Evolutionary conservation across 2,329 filamentous ascomycete genomes (phyloP).

Genomic region (Pyricularia pennisetigena): DNA sequence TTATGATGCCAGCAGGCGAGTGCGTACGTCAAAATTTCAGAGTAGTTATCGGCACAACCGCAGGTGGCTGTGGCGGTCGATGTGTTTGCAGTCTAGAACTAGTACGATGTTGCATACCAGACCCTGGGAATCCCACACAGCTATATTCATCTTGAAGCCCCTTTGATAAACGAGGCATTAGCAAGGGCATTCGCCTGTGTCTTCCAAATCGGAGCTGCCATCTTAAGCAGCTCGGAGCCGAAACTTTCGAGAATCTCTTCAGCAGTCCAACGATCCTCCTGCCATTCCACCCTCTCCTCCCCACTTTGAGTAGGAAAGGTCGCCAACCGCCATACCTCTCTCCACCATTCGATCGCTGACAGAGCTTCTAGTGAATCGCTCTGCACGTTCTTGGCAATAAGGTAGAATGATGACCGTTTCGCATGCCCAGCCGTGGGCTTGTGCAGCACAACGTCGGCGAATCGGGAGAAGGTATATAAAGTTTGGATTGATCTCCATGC

Average conservation of each 20-base stretch:
- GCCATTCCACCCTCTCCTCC: slow-evolving; percentile 6
- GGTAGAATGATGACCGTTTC: slow-evolving; percentile 40
- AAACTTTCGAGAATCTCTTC: slow-evolving; percentile 23
- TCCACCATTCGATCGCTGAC: slow-evolving; percentile 28
- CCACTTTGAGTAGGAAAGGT: slow-evolving; percentile 26
- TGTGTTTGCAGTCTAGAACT: too few species aligned
- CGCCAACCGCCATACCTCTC: slow-evolving; percentile 24
- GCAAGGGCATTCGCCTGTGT: slow-evolving; percentile 20
- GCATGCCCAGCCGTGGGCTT: slow-evolving; percentile 32
- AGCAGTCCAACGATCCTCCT: slow-evolving; percentile 6
- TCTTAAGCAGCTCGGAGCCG: slow-evolving; percentile 19
- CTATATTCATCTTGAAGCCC: neutral
- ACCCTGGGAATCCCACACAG: too few species aligned
- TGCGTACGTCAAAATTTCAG: too few species aligned
- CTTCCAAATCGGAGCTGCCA: slow-evolving; percentile 23
- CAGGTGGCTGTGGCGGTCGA: too few species aligned
- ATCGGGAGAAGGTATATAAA: slow-evolving; percentile 17
- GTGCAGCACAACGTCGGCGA: slow-evolving; percentile 29
- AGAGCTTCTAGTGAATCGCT: slow-evolving; percentile 19
- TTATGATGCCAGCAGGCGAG: too few species aligned
- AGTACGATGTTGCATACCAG: too few species aligned
- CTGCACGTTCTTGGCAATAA: slow-evolving; percentile 34
- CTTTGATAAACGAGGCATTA: slow-evolving; percentile 3
- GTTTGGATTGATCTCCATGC: slow-evolving; percentile 13
- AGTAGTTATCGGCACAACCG: too few species aligned